These are phyloP conservation scores for Paramecium tetraurelia DNA, from an alignment of 73 alveolate genomes.

Conservation along the genomic window DNA sequence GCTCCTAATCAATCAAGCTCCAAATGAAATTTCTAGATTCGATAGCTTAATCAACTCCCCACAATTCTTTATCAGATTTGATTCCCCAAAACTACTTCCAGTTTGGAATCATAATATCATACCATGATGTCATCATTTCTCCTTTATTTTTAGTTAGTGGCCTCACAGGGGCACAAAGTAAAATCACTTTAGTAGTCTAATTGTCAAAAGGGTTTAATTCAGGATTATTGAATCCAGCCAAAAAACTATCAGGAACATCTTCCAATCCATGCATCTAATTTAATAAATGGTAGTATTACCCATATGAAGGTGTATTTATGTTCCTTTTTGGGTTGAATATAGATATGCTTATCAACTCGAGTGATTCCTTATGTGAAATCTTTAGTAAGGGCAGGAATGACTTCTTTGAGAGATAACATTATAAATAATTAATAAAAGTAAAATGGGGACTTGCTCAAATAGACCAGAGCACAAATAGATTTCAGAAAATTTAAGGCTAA, in stretches of 20 bases:
- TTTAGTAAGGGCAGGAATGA: neutral
- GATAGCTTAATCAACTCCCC: conserved; percentile 52
- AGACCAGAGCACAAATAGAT: neutral
- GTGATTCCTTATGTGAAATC: conserved; percentile 22
- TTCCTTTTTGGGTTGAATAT: neutral
- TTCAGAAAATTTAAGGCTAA: neutral
- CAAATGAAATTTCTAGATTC: conserved; percentile 30
- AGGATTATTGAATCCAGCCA: conserved; percentile 23
- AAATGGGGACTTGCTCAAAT: conserved; percentile 10
- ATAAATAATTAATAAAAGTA: neutral
- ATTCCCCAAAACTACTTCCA: conserved; percentile 18
- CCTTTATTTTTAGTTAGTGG: conserved; percentile 57
- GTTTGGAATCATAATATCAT: conserved; percentile 38
- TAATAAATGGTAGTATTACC: neutral
- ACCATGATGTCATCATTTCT: conserved; percentile 49
- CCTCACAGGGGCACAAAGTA: conserved; percentile 56
- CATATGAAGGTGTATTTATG: conserved; percentile 27
- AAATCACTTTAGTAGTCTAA: conserved; percentile 42
- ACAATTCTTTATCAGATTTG: neutral
- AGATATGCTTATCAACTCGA: conserved; percentile 2
- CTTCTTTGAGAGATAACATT: conserved; percentile 34
- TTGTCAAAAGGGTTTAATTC: conserved; percentile 3
- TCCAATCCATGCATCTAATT: conserved; percentile 46
- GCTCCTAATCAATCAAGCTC: neutral
- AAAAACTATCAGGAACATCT: conserved; percentile 35